Base-by-base conservation (phyloP, 2,329 filamentous ascomycete species). In the Colletotrichum endophyticum region DNA sequence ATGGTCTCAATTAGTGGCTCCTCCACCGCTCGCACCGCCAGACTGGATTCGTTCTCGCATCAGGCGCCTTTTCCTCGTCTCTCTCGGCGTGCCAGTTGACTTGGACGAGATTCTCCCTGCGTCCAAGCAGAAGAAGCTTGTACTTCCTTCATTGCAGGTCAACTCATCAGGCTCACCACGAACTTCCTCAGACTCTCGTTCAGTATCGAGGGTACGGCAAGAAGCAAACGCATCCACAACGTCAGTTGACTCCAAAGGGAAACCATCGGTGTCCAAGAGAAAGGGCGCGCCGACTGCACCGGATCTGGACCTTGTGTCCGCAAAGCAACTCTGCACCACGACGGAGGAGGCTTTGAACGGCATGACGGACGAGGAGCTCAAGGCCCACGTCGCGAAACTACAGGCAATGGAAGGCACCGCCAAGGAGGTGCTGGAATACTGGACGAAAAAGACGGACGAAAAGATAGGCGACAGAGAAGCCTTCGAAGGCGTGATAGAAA, bases 1-100 rank as follows among this genome's bases (percentile, higher is more conserved):
- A 39, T 99, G 97, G 97, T 96, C 96, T 56, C 97, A 99, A 87
- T 92, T 99, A 6, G 95, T 98, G 34, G 96, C 96, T 3, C 96
- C 97, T 25, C 97, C 97, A 3, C 96, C 97, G 4, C 91, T 99
- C 49, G 96, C 98, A 81, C 97, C 97, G 8, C 96, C 97, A 1
- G 97, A 99, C 85, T 99, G 97, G 97, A 98, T 98, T 75, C 95
- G 97, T 78, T 98, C 96, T 69, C 95, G 96, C 68, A 99, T 98
- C 80, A 93, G 97, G 70, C 95, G 97, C 32, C 91, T 99, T 30
- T 99, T 99, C 84, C 92, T 99, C 57, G 96, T 99, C 70, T 98
- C 96, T 2, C 91, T 99, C 0, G 97, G 97, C 22, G 97, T 99
- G 0, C 97, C 97, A 2, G 95, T 99, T 61, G 97, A 99, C 81